Evolutionary conservation across 2,329 filamentous ascomycete genomes (phyloP).

Genomic region (Diaporthe sp.): DNA sequence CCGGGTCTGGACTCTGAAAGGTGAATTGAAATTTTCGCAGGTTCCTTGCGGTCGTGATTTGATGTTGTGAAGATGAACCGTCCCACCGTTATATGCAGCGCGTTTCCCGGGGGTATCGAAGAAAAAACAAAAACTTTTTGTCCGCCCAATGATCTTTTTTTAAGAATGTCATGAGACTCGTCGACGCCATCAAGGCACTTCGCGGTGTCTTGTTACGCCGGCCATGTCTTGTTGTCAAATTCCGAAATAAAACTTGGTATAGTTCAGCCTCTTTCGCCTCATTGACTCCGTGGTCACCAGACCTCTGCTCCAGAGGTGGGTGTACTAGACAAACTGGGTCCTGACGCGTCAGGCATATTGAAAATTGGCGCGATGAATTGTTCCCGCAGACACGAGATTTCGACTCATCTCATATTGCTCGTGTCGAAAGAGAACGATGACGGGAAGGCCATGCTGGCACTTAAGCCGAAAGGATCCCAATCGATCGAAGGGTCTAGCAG

Average conservation of each 20-base stretch:
- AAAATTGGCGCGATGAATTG: background rate
- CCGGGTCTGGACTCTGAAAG: constrained; percentile 3
- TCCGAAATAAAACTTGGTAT: background rate
- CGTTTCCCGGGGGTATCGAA: constrained; percentile 41
- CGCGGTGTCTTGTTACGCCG: background rate
- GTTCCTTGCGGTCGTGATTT: constrained; percentile 23
- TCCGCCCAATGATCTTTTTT: constrained; percentile 22
- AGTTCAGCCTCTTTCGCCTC: background rate
- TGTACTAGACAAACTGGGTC: background rate
- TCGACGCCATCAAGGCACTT: background rate
- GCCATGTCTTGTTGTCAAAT: constrained; percentile 3
- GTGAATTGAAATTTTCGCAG: background rate
- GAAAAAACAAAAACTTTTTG: constrained; percentile 36
- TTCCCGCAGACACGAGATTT: background rate
- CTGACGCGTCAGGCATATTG: constrained; percentile 16
- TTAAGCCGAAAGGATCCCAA: constrained; percentile 93
- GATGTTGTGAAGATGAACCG: constrained; percentile 30
- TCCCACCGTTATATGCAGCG: constrained; percentile 38
- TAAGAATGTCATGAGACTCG: constrained; percentile 10
- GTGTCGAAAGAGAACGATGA: constrained; percentile 84
- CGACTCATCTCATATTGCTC: constrained; percentile 62
- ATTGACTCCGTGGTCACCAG: constrained; percentile 1
- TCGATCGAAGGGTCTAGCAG: constrained; percentile 86
- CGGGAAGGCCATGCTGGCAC: constrained; percentile 95
- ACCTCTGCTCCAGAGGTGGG: background rate